Evolutionary conservation across 805 yeast species (phyloP).

Genomic region (Tetrapisispora pingtungensis): DNA sequence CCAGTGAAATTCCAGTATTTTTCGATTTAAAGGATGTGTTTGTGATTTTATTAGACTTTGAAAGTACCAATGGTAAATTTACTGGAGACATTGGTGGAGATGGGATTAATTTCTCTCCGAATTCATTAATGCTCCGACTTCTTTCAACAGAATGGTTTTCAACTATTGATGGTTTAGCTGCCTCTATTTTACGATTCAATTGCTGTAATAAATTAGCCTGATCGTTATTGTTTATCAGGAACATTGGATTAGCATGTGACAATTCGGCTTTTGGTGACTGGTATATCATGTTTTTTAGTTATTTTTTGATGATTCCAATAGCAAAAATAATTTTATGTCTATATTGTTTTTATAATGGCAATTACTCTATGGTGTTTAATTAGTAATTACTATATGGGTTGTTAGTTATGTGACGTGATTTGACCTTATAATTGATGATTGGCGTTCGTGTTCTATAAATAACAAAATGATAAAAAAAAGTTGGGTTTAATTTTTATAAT

Average conservation of each 20-base stretch:
- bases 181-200: background rate
- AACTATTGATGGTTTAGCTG: background rate
- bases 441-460: no score
- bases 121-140: background rate
- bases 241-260: background rate
- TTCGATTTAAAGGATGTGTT: background rate
- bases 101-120: constrained; percentile 19
- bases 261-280: constrained; percentile 4
- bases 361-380: no score
- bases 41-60: background rate
- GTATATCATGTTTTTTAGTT: background rate
- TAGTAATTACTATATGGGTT: no score
- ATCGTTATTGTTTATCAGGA: background rate
- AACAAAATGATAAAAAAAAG: no score
- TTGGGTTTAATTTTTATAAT: background rate
- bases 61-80: constrained; percentile 1
- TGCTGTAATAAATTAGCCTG: background rate
- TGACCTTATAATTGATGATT: no score
- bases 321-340: no score
- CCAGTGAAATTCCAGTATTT: constrained; percentile 10
- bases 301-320: no score
- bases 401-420: no score
- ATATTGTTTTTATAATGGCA: no score
- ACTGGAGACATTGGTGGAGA: constrained; percentile 29
- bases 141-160: constrained; percentile 5